These are phyloP conservation scores for Xerocomus amazonicus DNA, from an alignment of 1,284 basidiomycete genomes.

Conservation along the genomic window DNA sequence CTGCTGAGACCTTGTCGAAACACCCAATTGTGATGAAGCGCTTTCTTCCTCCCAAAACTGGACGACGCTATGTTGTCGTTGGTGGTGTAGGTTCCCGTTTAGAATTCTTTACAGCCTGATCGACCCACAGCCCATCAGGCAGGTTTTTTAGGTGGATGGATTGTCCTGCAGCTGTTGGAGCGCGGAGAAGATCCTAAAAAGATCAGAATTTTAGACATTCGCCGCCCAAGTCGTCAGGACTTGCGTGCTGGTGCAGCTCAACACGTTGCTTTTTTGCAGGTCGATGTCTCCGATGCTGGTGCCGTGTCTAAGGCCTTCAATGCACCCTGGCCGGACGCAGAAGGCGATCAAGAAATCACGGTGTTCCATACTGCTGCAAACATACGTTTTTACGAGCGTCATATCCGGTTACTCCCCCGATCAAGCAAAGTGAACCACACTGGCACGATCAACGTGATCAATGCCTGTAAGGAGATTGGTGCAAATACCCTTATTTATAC, in stretches of 20 bases:
- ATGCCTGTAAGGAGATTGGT: conserved; percentile 39
- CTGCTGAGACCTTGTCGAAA: conserved; percentile 35
- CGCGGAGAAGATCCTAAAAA: conserved; percentile 64
- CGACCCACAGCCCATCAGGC: conserved; percentile 38
- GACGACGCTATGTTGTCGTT: conserved; percentile 52
- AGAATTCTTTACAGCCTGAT: neutral
- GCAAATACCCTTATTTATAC: conserved; percentile 57
- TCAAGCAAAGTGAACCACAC: conserved; percentile 60
- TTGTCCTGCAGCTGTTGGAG: conserved; percentile 59
- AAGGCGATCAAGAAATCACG: conserved; percentile 40
- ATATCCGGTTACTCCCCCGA: conserved; percentile 43
- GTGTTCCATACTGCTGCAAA: conserved; percentile 72
- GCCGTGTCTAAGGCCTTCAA: conserved; percentile 58
- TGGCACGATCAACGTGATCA: conserved; percentile 62
- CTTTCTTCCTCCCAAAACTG: conserved; percentile 48
- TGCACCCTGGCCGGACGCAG: conserved; percentile 54
- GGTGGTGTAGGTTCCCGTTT: conserved; percentile 44
- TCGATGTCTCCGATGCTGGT: conserved; percentile 51
- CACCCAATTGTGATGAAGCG: conserved; percentile 32
- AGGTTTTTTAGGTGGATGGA: conserved; percentile 74
- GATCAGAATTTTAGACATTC: conserved; percentile 68
- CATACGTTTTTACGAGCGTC: conserved; percentile 72
- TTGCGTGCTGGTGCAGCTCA: conserved; percentile 45
- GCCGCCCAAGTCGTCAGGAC: conserved; percentile 51
- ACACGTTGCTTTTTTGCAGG: conserved; percentile 53